Base-by-base conservation (phyloP, 208 protist species). In the Novymonas esmeraldas region DNA sequence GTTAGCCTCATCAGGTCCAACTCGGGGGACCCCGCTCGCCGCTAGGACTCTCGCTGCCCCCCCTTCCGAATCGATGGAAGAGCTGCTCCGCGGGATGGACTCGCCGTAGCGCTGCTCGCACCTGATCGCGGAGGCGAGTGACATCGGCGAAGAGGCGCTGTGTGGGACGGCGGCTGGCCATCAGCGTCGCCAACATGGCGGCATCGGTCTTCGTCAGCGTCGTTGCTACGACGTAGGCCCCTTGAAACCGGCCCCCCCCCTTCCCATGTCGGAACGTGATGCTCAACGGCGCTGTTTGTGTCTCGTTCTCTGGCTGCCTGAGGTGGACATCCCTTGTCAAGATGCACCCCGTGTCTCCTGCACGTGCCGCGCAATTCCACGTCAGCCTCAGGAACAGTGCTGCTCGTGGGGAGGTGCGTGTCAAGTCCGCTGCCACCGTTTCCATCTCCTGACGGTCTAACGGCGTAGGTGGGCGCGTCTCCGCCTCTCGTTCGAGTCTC, bases 391-490 rank as follows among this genome's bases (percentile, higher is more conserved):
- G 3, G 13, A 52, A 52, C 14, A 31, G 24, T 0, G 3, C 3
- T 29, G 48, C 48, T 6, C n/a, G n/a, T 52, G 24, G 5, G 48
- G 24, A 16, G 46, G 46, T 51, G 10, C 1, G 22, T 3, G 22
- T 9, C 13, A 29, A 24, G 11, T 16, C 22, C 46, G 5, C 11
- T n/a, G 24, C 24, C 0, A 24, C 46, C 7, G 46, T 29, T n/a
- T n/a, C n/a, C 46, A 51, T 51, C 46, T 51, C 44, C 24, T 5
- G n/a, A n/a, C n/a, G n/a, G n/a, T n/a, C n/a, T n/a, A n/a, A n/a
- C n/a, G n/a, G n/a, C n/a, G n/a, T n/a, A n/a, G n/a, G 45, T 11
- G 45, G 45, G 45, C 28, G 22, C 45, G n/a, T 50, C 45, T 50
- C 45, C 3, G 45, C 22, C 45, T 0, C 45, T 4, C 45, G 0